Conservation (phyloP, 768 basidiomycete genomes). For the Pluteus cervinus region DNA sequence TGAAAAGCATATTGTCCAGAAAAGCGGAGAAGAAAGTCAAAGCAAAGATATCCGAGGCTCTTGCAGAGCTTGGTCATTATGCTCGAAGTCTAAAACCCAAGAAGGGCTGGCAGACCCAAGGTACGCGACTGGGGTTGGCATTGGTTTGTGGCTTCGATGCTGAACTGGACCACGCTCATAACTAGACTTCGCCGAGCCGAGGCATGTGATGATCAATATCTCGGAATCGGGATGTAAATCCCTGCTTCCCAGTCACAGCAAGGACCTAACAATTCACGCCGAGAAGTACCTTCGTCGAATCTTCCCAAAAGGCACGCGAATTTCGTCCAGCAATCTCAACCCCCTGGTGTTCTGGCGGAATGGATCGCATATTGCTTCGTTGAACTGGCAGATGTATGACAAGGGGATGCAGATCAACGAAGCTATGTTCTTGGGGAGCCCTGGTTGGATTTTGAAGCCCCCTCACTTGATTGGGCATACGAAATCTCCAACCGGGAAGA, state of each 20-base stretch:
- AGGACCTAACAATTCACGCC: slow-evolving; percentile 36
- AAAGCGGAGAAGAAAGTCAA: slow-evolving; percentile 13
- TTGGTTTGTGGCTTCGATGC: slow-evolving; percentile 1
- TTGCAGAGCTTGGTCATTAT: slow-evolving; percentile 54
- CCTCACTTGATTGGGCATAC: slow-evolving; percentile 16
- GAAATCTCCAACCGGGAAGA: slow-evolving; percentile 8
- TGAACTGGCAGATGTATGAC: slow-evolving; percentile 65
- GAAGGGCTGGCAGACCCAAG: slow-evolving; percentile 41
- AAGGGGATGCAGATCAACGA: slow-evolving; percentile 55
- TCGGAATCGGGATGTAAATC: slow-evolving; percentile 43
- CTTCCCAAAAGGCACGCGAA: slow-evolving; percentile 52
- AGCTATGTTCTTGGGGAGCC: slow-evolving; percentile 51
- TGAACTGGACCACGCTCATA: not conserved
- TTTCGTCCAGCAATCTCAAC: slow-evolving; percentile 48
- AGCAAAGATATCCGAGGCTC: slow-evolving; percentile 38
- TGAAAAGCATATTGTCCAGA: slow-evolving; percentile 5
- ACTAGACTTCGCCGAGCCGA: slow-evolving; percentile 34
- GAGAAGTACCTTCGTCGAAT: slow-evolving; percentile 44
- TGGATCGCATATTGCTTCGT: slow-evolving; percentile 50
- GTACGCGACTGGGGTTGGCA: too few relatives aligned
- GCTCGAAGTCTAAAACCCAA: slow-evolving; percentile 57
- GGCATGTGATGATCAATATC: slow-evolving; percentile 53
- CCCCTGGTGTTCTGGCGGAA: slow-evolving; percentile 47
- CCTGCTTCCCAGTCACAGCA: slow-evolving; percentile 28
- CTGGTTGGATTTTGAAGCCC: slow-evolving; percentile 53